Conservation (phyloP, 1,284 basidiomycete genomes). For the Ganoderma leucocontextum region DNA sequence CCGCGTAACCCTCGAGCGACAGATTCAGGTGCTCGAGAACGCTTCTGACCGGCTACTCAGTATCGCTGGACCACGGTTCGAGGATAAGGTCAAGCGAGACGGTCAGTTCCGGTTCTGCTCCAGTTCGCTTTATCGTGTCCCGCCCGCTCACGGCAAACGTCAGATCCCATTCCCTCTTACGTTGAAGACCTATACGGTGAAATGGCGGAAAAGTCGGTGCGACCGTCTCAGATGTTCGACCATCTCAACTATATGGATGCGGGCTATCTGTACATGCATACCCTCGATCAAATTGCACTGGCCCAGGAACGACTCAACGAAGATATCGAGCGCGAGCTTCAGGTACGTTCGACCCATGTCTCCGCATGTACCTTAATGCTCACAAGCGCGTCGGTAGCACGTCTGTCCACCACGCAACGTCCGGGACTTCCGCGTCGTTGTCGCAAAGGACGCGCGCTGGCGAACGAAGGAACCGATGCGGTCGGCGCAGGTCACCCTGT, state of each 20-base stretch:
- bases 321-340: slow-evolving; percentile 75
- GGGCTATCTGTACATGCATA: slow-evolving; percentile 69
- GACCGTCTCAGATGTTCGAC: slow-evolving; percentile 28
- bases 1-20: slow-evolving; percentile 59
- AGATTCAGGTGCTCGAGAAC: slow-evolving; percentile 65
- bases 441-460: slow-evolving; percentile 76
- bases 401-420: slow-evolving; percentile 83
- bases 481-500: slow-evolving; percentile 81
- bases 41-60: slow-evolving; percentile 48
- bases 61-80: slow-evolving; percentile 22
- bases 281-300: slow-evolving; percentile 57
- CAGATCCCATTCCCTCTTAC: slow-evolving; percentile 50
- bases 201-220: slow-evolving; percentile 42
- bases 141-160: neutral
- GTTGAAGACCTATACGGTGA: slow-evolving; percentile 65
- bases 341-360: slow-evolving; percentile 32
- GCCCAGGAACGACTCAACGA: slow-evolving; percentile 60
- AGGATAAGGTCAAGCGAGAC: slow-evolving; percentile 11
- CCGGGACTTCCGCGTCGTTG: slow-evolving; percentile 82
- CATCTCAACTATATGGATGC: slow-evolving; percentile 55
- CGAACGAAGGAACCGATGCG: slow-evolving; percentile 59
- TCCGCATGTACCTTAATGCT: neutral
- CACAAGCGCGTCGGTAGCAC: slow-evolving; percentile 48
- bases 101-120: slow-evolving; percentile 10
- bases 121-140: neutral